These are phyloP conservation scores for Pochonia chlamydosporia DNA, from an alignment of 2,329 filamentous ascomycete species.

Conservation along the genomic window DNA sequence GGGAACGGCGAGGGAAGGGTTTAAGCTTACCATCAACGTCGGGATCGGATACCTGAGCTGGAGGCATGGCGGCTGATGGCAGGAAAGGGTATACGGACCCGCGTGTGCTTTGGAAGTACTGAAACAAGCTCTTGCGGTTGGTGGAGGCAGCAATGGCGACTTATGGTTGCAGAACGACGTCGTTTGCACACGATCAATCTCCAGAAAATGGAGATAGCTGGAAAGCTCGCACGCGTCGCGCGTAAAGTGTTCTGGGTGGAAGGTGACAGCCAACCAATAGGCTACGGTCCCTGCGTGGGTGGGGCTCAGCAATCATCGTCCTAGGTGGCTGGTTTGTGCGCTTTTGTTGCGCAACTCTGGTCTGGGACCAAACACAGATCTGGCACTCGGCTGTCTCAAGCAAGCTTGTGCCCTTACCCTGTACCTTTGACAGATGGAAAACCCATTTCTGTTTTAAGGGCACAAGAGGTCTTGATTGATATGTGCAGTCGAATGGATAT, in stretches of 20 bases:
- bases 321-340: no score
- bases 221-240: slow-evolving; percentile 26
- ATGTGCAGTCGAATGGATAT: no score
- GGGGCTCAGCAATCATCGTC: no score
- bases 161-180: not conserved
- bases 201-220: slow-evolving; percentile 3
- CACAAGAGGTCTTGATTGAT: no score
- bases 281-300: no score
- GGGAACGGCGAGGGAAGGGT: not conserved
- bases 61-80: slow-evolving; percentile 23
- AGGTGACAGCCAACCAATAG: slow-evolving; percentile 1
- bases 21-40: slow-evolving; percentile 28
- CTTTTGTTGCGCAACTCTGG: no score
- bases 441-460: no score
- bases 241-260: slow-evolving; percentile 24
- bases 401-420: no score
- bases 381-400: no score
- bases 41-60: slow-evolving; percentile 27
- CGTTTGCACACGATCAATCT: slow-evolving; percentile 14
- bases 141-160: not conserved
- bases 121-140: not conserved
- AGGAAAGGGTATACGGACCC: not conserved
- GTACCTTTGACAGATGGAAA: no score
- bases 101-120: not conserved
- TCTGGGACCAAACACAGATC: no score